Evolutionary conservation across 352 stramenopile genomes (phyloP).

Genomic region (Globisporangium viniferum): DNA sequence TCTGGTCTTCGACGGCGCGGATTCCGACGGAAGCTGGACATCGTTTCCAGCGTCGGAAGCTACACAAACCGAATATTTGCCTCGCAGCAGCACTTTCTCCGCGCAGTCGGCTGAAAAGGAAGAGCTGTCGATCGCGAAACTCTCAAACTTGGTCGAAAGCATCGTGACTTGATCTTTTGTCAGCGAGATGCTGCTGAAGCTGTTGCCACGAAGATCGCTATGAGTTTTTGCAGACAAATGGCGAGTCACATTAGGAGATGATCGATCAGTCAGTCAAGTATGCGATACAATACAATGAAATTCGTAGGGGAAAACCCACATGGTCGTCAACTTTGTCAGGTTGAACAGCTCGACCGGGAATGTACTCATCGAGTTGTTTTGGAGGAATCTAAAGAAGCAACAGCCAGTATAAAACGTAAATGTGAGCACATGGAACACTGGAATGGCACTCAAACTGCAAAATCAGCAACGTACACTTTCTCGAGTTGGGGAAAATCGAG

Average conservation of each 20-base stretch:
- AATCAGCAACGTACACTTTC: conserved; percentile 12
- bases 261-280: neutral
- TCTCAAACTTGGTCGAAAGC: conserved; percentile 10
- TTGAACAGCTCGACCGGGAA: conserved; percentile 20
- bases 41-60: neutral
- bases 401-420: neutral
- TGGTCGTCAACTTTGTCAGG: conserved; percentile 5
- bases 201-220: conserved; percentile 25
- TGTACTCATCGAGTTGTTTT: conserved; percentile 20
- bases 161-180: conserved; percentile 8
- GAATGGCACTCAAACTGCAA: neutral
- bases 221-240: neutral
- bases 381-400: conserved; percentile 11
- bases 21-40: neutral
- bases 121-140: conserved; percentile 15
- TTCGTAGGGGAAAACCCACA: conserved; percentile 5
- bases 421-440: neutral
- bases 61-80: conserved; percentile 15
- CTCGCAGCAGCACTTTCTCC: conserved; percentile 11
- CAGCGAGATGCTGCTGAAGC: conserved; percentile 8
- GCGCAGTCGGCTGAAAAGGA: conserved; percentile 15
- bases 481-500: conserved; percentile 14
- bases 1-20: neutral
- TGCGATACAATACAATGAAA: neutral
- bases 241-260: no score